These are phyloP conservation scores for Avena insularis DNA, from an alignment of 176 grass and related monocot genomes.

Conservation along the genomic window DNA sequence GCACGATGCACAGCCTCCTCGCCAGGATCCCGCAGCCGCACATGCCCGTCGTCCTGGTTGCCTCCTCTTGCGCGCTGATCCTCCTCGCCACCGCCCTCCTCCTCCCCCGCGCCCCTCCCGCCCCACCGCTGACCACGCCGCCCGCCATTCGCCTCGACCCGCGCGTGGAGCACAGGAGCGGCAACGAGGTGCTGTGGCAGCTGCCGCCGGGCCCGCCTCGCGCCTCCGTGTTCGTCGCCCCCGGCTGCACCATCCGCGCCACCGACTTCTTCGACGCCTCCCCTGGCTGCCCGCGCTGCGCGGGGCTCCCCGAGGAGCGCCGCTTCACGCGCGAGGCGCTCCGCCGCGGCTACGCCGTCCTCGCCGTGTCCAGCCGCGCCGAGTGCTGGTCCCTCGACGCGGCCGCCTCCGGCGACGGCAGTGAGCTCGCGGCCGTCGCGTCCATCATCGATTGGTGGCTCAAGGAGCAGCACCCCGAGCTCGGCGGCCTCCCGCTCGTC, in stretches of 20 bases:
- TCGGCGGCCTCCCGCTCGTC: constrained; percentile 63
- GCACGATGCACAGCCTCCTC: constrained; percentile 34
- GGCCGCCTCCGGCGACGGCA: background rate
- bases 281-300: constrained; percentile 62
- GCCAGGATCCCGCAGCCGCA: constrained; percentile 21
- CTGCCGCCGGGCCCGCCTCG: constrained; percentile 50
- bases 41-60: constrained; percentile 18
- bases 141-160: constrained; percentile 55
- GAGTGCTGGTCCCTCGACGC: constrained; percentile 69
- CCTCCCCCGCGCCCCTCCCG: constrained; percentile 8
- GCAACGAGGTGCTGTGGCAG: constrained; percentile 87
- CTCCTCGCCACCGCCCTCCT: constrained; percentile 51
- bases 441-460: constrained; percentile 84
- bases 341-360: constrained; percentile 64
- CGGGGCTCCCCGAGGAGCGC: constrained; percentile 87
- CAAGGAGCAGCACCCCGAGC: constrained; percentile 43
- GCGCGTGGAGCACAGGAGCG: constrained; percentile 53
- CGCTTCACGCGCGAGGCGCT: constrained; percentile 71
- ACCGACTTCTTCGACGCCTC: constrained; percentile 89
- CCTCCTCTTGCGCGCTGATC: constrained; percentile 36
- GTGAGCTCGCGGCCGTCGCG: constrained; percentile 67
- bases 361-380: constrained; percentile 72
- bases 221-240: constrained; percentile 75
- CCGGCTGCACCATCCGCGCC: constrained; percentile 81
- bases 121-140: background rate